Conservation (phyloP, 1,284 basidiomycete species). For the Ustilago vetiveriae region DNA sequence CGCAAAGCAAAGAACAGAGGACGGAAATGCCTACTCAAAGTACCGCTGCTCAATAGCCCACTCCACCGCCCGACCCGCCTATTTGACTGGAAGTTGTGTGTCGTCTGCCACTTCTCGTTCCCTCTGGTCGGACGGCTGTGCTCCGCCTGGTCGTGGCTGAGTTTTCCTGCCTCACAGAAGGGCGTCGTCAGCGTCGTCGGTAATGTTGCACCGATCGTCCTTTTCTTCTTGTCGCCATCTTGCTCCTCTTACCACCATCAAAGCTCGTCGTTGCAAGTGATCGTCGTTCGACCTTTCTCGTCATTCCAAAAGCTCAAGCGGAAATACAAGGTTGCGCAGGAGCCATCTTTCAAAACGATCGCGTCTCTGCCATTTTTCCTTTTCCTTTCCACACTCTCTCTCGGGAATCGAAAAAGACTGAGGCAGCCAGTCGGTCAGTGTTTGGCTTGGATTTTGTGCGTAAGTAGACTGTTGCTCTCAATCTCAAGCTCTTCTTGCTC, state of each 20-base stretch:
- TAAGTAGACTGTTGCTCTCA: neutral
- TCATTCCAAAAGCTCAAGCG: no score
- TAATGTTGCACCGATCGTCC: neutral
- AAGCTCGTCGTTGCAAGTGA: no score
- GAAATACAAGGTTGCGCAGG: conserved; percentile 2
- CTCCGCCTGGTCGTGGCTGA: conserved; percentile 1
- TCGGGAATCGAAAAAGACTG: neutral
- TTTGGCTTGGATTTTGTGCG: no score
- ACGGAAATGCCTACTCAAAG: no score
- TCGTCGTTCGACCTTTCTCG: conserved; percentile 1
- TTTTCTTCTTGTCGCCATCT: neutral
- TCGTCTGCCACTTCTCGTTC: neutral
- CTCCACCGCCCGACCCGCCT: no score
- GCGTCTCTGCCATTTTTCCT: conserved; percentile 13
- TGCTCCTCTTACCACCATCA: no score
- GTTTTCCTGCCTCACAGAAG: no score
- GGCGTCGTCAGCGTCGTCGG: conserved; percentile 45
- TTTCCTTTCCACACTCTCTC: neutral
- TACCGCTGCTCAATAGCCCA: no score
- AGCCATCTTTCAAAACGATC: neutral
- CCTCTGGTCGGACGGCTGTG: conserved; percentile 6
- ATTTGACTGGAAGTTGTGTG: no score
- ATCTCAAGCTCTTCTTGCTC: neutral
- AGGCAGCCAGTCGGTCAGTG: neutral
- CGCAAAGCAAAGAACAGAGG: no score